Percentiles rank a stretch among this genome's conserved stretches.
phyloP scores from a whole-genome alignment of 148 eudicot species.

The Rhododendron mucronatum region DNA sequence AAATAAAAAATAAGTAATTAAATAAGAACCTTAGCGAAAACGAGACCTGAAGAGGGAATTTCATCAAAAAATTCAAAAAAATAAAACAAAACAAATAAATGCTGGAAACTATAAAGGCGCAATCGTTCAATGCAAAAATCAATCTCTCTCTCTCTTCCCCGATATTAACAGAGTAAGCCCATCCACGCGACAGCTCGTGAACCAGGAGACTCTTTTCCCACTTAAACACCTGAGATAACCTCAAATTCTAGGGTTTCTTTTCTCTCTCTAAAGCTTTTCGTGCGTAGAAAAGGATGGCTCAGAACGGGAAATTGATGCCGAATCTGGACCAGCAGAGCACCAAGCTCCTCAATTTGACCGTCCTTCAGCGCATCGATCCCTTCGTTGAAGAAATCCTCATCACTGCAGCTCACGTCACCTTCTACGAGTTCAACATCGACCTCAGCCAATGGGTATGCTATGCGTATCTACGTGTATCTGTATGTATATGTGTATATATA shows the following conservation, averaged over 20 bases:
- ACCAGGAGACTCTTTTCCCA: not conserved
- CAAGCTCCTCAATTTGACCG: slow-evolving; percentile 76
- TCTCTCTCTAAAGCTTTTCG: not conserved
- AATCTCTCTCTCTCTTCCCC: not conserved
- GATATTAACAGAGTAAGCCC: not conserved
- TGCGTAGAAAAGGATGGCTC: slow-evolving; percentile 31
- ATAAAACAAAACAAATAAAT: not conserved
- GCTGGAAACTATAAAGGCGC: not conserved
- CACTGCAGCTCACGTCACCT: slow-evolving; percentile 91
- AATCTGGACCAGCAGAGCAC: slow-evolving; percentile 79
- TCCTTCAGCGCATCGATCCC: slow-evolving; percentile 81
- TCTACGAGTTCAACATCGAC: slow-evolving; percentile 84
- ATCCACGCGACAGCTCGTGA: not conserved
- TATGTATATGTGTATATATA: not conserved
- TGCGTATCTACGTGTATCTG: not conserved
- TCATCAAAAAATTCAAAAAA: not conserved
- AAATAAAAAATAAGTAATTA: no score
- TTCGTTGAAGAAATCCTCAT: slow-evolving; percentile 82
- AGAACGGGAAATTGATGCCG: slow-evolving; percentile 79
- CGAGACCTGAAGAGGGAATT: no score
- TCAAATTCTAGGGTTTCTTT: not conserved
- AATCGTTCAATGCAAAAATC: not conserved
- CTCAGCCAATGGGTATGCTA: slow-evolving; percentile 78
- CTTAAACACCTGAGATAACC: not conserved
- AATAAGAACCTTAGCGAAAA: no score